Evolutionary conservation across 2,329 filamentous ascomycete genomes (phyloP), one percentile per base, ranked within the genome.

Genomic region (Colletotrichum endophyticum): DNA sequence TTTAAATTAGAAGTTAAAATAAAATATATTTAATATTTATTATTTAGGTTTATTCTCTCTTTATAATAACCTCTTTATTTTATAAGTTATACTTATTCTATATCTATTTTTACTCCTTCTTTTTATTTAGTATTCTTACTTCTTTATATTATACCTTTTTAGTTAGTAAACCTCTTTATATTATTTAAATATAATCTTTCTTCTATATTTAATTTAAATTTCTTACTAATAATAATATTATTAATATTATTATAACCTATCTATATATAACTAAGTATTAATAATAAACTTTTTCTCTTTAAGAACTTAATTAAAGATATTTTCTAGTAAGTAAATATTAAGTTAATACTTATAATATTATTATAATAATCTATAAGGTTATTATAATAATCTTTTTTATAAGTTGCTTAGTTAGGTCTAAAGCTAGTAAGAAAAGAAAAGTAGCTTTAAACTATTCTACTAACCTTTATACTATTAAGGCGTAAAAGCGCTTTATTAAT

Each of bases 401-500:
- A 53, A 11, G n/a, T 53, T 22, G 9, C 2, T 6, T 53, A 53
- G 16, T 53, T 53, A 53, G 19, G 4, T 53, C 0, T 19, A 53
- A 9, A 9, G 11, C n/a, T 53, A 53, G 1, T 53, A 0, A 19
- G 11, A 53, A 53, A 53, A 9, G 5, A 53, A 22, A 53, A 5
- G 19, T 22, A 53, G 11, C 16, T 53, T n/a, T 19, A 19, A 0
- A 53, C 0, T 53, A 53, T 53, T 53, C 5, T 22, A 13, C 11
- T 22, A 53, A 53, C 19, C n/a, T 2, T 2, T 19, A 53, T 53
- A 53, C 2, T 53, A 53, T 53, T 19, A 53, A 53, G 2, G 8
- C 2, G 0, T 22, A 22, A 19, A 19, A 53, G 0, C 5, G 2
- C n/a, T 2, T 53, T 19, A 53, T 2, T 19, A 53, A 53, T 22